These are phyloP conservation scores for Fistulinella cinereoalba DNA, from an alignment of 1,284 basidiomycete genomes.

Conservation along the genomic window DNA sequence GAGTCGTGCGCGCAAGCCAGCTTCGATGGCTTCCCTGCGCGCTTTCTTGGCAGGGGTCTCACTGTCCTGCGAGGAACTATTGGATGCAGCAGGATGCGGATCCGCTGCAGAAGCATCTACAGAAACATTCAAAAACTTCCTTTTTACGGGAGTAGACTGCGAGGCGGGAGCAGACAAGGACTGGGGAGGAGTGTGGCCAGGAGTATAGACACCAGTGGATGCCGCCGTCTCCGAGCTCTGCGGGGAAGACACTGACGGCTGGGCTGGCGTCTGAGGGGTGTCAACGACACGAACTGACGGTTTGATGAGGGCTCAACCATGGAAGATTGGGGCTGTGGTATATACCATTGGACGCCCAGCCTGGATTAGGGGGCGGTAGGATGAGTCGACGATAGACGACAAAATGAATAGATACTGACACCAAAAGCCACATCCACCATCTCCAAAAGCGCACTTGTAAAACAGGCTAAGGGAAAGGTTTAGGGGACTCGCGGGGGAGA, in stretches of 20 bases:
- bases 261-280: neutral
- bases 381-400: neutral
- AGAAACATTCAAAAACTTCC: neutral
- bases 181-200: neutral
- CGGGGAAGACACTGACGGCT: neutral
- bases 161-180: neutral
- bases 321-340: too few relatives aligned
- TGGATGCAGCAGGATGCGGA: too few relatives aligned
- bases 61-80: neutral
- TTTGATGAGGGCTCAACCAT: too few relatives aligned
- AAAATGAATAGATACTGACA: constrained; percentile 27
- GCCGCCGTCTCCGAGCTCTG: too few relatives aligned
- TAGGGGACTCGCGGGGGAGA: neutral
- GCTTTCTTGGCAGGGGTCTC: constrained; percentile 1
- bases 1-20: constrained; percentile 11
- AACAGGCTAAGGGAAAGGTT: constrained; percentile 30
- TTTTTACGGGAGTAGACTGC: constrained; percentile 3
- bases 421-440: constrained; percentile 36
- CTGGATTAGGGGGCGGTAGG: constrained; percentile 20
- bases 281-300: too few relatives aligned
- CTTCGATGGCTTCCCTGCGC: constrained; percentile 14
- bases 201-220: too few relatives aligned
- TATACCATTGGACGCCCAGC: constrained; percentile 38
- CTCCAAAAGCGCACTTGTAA: constrained; percentile 27
- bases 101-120: neutral